Percentiles rank a stretch among this genome's conserved stretches.
These are phyloP conservation scores for Thelonectria olida DNA, from an alignment of 2,329 filamentous ascomycete genomes.

Conservation along the genomic window DNA sequence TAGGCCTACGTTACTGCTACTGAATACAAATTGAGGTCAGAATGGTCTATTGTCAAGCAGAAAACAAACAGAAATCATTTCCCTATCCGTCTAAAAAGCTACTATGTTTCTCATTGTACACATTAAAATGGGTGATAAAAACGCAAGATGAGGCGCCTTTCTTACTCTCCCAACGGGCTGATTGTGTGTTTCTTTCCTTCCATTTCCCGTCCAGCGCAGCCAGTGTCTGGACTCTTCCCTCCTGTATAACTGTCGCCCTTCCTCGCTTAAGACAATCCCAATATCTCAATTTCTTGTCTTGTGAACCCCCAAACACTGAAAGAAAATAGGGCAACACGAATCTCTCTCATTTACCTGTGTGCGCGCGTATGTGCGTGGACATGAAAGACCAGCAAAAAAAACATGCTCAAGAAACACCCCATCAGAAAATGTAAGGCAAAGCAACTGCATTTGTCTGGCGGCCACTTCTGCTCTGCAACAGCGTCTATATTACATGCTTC, in stretches of 20 bases:
- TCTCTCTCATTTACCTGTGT: background rate
- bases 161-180: background rate
- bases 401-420: background rate
- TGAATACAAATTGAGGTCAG: no score
- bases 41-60: background rate
- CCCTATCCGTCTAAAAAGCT: conserved; percentile 35
- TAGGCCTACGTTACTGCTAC: no score
- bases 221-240: conserved; percentile 3
- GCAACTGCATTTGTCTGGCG: background rate
- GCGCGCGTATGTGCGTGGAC: background rate
- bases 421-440: background rate
- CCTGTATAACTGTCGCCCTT: background rate
- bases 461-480: background rate
- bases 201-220: background rate
- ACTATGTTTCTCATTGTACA: conserved; percentile 42
- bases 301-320: conserved; percentile 3
- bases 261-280: conserved; percentile 6
- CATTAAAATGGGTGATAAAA: conserved; percentile 37
- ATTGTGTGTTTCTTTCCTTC: background rate
- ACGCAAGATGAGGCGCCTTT: conserved; percentile 16
- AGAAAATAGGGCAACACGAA: background rate
- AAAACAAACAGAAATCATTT: conserved; percentile 30
- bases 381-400: background rate
- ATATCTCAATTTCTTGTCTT: conserved; percentile 16
- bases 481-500: conserved; percentile 1